Evolutionary conservation across 148 eudicot genomes (phyloP), one percentile per base, ranked within the genome.

Genomic region (Spergularia marina): DNA sequence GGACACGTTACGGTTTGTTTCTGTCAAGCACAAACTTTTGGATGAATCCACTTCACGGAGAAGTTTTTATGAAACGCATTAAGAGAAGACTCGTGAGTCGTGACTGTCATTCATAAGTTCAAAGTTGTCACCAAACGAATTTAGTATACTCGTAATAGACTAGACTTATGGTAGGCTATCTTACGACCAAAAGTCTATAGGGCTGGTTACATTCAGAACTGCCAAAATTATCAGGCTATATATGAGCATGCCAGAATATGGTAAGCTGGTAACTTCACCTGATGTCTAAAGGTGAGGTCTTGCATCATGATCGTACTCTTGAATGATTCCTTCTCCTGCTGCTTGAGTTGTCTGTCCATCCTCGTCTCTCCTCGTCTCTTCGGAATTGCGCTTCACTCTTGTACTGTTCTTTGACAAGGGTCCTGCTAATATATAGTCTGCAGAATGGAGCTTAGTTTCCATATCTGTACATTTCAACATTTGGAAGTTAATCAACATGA

Each of bases 261-360:
- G 36, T 30, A 30, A 30, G 36, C 11, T 21, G 10, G 30, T 3
- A 23, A 68, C 69, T 68, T 17, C 15, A 90, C 94, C 89, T 90
- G 91, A 4, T 82, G 86, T 65, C 81, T 82, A 72, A 87, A 85
- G 34, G 80, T 58, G 49, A 80, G 77, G 55, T 90, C 86, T 0
- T 90, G 94, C 78, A 74, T 78, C 79, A 83, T 51, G 81, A 90
- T 90, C 47, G 87, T 85, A 60, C 59, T 83, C 84, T 69, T 86
- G 69, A 89, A 82, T 72, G 70, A 81, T 25, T 86, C 84, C 12
- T 76, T 47, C 39, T 84, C 76, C 25, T 76, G 86, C 60, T 75
- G 73, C 34, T 75, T 71, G 41, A 75, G 36, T 66, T 17, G 55
- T 55, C 15, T 49, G 52, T 75, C 73, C 79, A 76, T 76, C 23